Evolutionary conservation across 148 eudicot genomes (phyloP).

Genomic region (Cornus kousa): DNA sequence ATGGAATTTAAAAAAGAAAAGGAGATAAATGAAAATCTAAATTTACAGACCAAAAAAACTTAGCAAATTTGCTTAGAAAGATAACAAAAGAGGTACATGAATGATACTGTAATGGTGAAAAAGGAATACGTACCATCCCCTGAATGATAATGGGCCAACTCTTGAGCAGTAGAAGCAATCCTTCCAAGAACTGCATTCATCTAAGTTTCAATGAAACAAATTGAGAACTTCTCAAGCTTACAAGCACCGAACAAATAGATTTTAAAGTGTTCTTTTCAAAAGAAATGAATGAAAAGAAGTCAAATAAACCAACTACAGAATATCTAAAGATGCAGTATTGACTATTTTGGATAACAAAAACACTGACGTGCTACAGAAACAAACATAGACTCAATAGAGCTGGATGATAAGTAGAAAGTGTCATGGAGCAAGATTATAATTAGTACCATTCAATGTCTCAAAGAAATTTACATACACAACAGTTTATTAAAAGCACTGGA

Average conservation of each 20-base stretch:
- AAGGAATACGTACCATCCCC: slow-evolving; percentile 69
- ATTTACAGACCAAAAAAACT: neutral
- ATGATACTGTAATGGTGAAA: neutral
- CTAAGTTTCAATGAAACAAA: slow-evolving; percentile 43
- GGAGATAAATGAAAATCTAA: neutral
- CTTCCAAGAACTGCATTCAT: slow-evolving; percentile 97
- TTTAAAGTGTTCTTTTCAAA: neutral
- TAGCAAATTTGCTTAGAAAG: neutral
- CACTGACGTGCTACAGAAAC: neutral
- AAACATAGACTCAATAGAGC: neutral
- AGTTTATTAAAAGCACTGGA: too few relatives aligned
- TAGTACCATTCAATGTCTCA: neutral
- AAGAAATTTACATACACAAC: too few relatives aligned
- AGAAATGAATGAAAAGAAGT: neutral
- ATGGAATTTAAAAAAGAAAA: neutral
- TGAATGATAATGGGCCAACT: slow-evolving; percentile 96
- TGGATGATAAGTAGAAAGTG: neutral
- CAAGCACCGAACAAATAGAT: neutral
- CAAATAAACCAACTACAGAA: neutral
- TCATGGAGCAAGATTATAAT: neutral
- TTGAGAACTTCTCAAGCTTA: slow-evolving; percentile 12
- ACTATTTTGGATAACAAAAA: neutral
- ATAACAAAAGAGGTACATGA: neutral
- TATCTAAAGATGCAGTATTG: neutral
- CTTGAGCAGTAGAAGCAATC: slow-evolving; percentile 89